Evolutionary conservation across 2,329 filamentous ascomycete species (phyloP), one percentile per base, ranked within the genome.

Genomic region (Alternaria triticimaculans): DNA sequence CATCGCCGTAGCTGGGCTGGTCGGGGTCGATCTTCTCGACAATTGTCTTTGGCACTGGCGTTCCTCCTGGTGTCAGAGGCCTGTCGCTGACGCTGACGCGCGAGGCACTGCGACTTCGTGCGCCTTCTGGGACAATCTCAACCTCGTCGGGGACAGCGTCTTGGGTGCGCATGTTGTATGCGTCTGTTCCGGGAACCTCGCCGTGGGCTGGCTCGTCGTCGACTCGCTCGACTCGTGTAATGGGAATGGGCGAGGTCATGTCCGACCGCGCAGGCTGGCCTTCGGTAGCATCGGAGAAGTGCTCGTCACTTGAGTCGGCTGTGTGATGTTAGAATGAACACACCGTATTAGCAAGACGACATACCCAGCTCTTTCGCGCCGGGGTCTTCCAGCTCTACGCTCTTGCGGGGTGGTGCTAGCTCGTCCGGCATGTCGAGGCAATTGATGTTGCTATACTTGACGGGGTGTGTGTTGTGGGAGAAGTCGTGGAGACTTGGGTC

Each of bases 271-370:
- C 72, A 72, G 73, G 67, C 72, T 71, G 77, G 76, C 87, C 88
- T 81, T 90, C 88, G 46, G 84, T 87, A 60, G 88, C 88, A 74
- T 90, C 88, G 50, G 88, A 89, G 77, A 90, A 90, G 78, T 90
- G 87, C 65, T 90, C 88, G 53, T 87, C 85, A 63, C 84, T 86
- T 62, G 84, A 86, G 76, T 81, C 78, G 75, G 28, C 63, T 70
- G 21, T 21, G 23, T 25, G 3, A 20, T 66, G 44, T 73, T 60
- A 77, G 71, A 49, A 18, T 21, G 14, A 28, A 15, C 21, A 21
- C 18, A 4, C 4, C 18, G 20, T 9, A 10, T n/a, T 7, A 18
- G 20, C n/a, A 30, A 9, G 18, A n/a, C 25, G 18, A 68, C 81
- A 70, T 80, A 88, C 86, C 82, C 66, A 85, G 81, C 67, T 87